Evolutionary conservation across 176 grass and related monocot genomes (phyloP).

Genomic region (Zoysia japonica): DNA sequence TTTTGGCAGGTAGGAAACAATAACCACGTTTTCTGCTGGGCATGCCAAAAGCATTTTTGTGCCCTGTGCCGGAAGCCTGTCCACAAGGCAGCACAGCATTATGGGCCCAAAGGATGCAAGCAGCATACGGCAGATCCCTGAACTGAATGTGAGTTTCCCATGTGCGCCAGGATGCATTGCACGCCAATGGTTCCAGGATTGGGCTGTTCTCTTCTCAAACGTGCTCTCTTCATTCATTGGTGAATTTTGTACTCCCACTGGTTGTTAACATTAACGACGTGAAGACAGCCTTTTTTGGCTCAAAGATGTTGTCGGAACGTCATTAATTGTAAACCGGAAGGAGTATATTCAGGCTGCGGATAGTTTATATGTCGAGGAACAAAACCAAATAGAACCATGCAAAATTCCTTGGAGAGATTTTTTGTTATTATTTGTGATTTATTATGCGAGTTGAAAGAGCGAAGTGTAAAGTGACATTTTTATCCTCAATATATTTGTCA

Average conservation of each 20-base stretch:
- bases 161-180: slow-evolving; percentile 10
- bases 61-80: slow-evolving; percentile 65
- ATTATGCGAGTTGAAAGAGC: background rate
- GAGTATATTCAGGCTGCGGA: background rate
- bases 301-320: too few relatives aligned
- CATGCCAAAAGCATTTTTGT: slow-evolving; percentile 73
- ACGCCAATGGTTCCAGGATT: too few relatives aligned
- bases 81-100: slow-evolving; percentile 59
- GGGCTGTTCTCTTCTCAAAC: too few relatives aligned
- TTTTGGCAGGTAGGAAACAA: slow-evolving; percentile 69
- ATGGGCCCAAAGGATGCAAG: slow-evolving; percentile 73
- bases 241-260: too few relatives aligned
- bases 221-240: too few relatives aligned
- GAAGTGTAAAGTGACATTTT: background rate
- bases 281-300: too few relatives aligned
- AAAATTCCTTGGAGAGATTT: background rate
- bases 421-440: background rate
- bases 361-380: background rate
- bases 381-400: background rate
- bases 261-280: too few relatives aligned
- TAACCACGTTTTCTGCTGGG: slow-evolving; percentile 77
- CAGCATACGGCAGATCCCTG: slow-evolving; percentile 65
- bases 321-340: background rate
- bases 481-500: background rate
- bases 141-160: slow-evolving; percentile 25